Conservation (phyloP, 176 grass and related monocot genomes). For the Zea luxurians region DNA sequence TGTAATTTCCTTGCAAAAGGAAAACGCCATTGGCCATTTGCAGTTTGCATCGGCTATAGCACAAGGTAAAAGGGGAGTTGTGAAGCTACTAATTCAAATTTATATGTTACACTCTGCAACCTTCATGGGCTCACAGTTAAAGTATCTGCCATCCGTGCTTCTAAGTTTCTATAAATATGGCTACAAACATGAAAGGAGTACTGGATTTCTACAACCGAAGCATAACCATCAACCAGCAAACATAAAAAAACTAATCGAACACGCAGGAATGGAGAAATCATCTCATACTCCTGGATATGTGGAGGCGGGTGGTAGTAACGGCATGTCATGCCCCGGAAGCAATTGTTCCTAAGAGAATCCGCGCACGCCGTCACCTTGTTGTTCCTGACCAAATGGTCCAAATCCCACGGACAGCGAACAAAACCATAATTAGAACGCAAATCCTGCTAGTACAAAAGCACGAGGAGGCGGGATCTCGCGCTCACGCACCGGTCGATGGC, state of each 20-base stretch:
- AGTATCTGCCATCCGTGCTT: background rate
- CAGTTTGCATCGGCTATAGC: background rate
- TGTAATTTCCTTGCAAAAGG: constrained; percentile 3
- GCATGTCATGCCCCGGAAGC: constrained; percentile 60
- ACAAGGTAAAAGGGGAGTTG: constrained; percentile 6
- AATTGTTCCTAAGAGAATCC: constrained; percentile 63
- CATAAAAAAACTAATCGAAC: constrained; percentile 15
- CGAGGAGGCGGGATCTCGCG: constrained; percentile 14
- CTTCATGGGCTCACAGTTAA: background rate
- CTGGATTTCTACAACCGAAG: background rate
- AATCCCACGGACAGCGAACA: constrained; percentile 9
- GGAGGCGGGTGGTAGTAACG: constrained; percentile 74
- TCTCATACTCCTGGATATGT: constrained; percentile 62
- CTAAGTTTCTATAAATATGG: background rate
- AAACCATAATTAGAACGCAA: constrained; percentile 30
- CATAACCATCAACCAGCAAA: background rate
- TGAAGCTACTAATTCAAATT: constrained; percentile 11
- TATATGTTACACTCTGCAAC: background rate
- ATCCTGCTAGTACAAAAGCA: background rate
- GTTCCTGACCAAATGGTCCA: constrained; percentile 49
- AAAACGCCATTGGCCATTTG: background rate
- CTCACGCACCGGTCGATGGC: constrained; percentile 54
- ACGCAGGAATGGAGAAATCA: background rate
- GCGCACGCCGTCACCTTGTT: constrained; percentile 79
- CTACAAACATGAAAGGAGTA: background rate